Conservation (phyloP, 208 protist genomes). For the Leishmania amazonensis region DNA sequence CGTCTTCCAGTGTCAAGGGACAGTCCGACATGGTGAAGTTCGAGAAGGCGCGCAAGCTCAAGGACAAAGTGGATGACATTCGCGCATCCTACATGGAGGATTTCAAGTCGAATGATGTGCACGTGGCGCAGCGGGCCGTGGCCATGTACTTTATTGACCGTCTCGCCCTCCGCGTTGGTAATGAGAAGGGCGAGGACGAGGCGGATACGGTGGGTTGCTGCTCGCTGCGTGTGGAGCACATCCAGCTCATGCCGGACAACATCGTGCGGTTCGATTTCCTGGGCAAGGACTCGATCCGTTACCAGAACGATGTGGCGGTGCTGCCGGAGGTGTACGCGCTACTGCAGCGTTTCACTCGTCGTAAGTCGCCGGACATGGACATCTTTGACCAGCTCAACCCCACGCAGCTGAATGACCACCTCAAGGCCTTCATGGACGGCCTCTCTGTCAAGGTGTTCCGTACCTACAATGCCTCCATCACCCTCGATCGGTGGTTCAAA, state of each 20-base stretch:
- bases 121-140: constrained; percentile 93
- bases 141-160: constrained; percentile 99
- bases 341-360: constrained; percentile 86
- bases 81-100: constrained; percentile 92
- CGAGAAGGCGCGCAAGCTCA: constrained; percentile 96
- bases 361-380: constrained; percentile 81
- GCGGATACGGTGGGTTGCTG: constrained; percentile 99
- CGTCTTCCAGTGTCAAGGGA: constrained; percentile 95
- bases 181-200: constrained; percentile 98
- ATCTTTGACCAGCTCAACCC: constrained; percentile 96
- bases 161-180: constrained; percentile 98
- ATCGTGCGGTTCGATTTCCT: constrained; percentile 97
- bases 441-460: constrained; percentile 99
- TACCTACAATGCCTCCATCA: constrained; percentile 99
- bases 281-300: constrained; percentile 99
- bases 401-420: constrained; percentile 95
- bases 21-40: constrained; percentile 98
- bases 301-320: constrained; percentile 93
- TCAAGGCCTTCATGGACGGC: constrained; percentile 97
- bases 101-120: constrained; percentile 66
- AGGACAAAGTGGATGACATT: constrained; percentile 95
- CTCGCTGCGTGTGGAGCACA: constrained; percentile 98
- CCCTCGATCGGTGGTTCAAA: constrained; percentile 96
- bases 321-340: constrained; percentile 92
- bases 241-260: constrained; percentile 79